Conservation (phyloP, 2,329 filamentous ascomycete genomes). For the Diaporthe aspalathi region DNA sequence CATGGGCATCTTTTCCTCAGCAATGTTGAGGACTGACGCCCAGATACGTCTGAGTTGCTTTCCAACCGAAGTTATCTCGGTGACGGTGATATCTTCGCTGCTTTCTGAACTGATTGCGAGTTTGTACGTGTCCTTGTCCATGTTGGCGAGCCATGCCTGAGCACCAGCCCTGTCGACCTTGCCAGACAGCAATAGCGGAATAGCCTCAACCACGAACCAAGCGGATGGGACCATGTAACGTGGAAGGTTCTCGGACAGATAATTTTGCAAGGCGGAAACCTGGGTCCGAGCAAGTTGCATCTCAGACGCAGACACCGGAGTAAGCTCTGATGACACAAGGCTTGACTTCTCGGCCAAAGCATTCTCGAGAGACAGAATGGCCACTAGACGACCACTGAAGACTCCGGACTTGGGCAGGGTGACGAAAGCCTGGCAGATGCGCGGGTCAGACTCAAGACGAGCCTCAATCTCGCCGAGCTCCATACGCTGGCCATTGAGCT, state of each 20-base stretch:
- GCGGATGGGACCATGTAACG: constrained; percentile 40
- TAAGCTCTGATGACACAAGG: background rate
- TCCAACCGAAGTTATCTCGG: constrained; percentile 45
- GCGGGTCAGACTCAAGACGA: constrained; percentile 44
- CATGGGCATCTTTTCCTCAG: constrained; percentile 45
- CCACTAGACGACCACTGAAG: background rate
- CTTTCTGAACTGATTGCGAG: constrained; percentile 50
- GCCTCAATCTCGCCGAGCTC: constrained; percentile 52
- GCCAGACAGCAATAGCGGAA: constrained; percentile 43
- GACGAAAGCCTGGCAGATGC: background rate
- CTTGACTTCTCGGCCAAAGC: background rate
- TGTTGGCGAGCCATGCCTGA: background rate
- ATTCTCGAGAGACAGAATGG: background rate
- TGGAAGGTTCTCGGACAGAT: background rate
- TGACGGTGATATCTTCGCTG: constrained; percentile 22
- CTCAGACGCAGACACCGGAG: constrained; percentile 40
- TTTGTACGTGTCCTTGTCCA: background rate
- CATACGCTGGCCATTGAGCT: constrained; percentile 66
- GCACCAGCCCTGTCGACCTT: constrained; percentile 40
- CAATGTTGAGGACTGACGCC: constrained; percentile 30
- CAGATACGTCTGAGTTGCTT: constrained; percentile 52
- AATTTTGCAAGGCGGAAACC: background rate
- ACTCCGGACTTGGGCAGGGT: background rate
- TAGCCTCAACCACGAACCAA: constrained; percentile 43
- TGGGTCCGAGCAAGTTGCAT: constrained; percentile 23